These are phyloP conservation scores for Boletus fagicola DNA, from an alignment of 768 basidiomycete genomes.

Conservation along the genomic window DNA sequence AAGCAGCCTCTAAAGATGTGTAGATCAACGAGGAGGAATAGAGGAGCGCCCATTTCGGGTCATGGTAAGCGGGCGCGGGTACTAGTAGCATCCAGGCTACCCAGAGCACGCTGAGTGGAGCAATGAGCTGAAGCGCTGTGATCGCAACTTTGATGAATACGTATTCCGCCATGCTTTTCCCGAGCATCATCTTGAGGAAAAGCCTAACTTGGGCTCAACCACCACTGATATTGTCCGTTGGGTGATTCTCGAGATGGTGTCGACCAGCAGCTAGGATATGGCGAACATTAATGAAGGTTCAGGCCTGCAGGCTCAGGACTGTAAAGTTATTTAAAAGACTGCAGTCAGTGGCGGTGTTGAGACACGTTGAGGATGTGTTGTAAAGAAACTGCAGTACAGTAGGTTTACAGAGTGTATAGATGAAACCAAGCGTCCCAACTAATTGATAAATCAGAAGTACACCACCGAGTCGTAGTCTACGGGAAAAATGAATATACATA, in stretches of 20 bases:
- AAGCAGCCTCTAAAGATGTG: slow-evolving; percentile 44
- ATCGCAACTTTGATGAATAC: slow-evolving; percentile 51
- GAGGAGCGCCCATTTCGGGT: slow-evolving; percentile 5
- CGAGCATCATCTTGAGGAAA: slow-evolving; percentile 40
- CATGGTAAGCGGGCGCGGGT: background rate
- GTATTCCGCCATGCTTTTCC: slow-evolving; percentile 49
- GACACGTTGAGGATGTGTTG: background rate
- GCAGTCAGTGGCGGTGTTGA: background rate
- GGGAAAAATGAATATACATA: background rate
- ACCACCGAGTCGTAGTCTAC: background rate
- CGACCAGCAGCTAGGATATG: background rate
- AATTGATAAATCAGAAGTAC: background rate
- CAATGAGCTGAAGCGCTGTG: slow-evolving; percentile 43
- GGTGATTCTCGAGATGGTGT: background rate
- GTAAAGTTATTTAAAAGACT: no score
- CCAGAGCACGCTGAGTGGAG: slow-evolving; percentile 48
- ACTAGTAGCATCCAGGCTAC: slow-evolving; percentile 25
- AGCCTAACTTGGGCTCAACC: background rate
- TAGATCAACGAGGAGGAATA: slow-evolving; percentile 26
- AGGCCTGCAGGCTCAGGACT: background rate
- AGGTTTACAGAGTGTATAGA: no score
- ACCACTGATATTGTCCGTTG: background rate
- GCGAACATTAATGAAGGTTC: background rate
- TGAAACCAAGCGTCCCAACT: background rate
- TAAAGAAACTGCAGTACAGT: background rate